Conservation (phyloP, 108 stramenopile genomes). For the Licmophora abbreviata region DNA sequence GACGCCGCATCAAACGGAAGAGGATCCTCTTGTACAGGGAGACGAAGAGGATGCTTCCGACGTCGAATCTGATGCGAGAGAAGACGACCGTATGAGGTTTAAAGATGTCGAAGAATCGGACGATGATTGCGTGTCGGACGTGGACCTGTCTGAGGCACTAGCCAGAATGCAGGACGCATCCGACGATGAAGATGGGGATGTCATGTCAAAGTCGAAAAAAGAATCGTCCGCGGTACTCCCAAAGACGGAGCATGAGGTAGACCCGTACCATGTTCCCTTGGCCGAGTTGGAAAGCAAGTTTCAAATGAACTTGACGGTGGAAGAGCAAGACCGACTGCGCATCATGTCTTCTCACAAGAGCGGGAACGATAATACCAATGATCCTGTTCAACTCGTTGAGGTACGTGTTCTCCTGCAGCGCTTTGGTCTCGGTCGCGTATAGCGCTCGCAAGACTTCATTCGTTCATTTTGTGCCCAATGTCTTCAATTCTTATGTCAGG, state of each 20-base stretch:
- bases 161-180: conserved; percentile 6
- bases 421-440: too few species aligned
- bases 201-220: background rate
- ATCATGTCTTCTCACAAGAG: conserved; percentile 6
- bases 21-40: too few species aligned
- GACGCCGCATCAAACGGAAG: too few species aligned
- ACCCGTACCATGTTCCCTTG: conserved; percentile 51
- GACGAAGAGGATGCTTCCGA: too few species aligned
- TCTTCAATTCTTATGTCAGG: conserved; percentile 23
- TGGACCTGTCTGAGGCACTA: conserved; percentile 14
- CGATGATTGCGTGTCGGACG: conserved; percentile 5
- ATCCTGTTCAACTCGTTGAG: too few species aligned
- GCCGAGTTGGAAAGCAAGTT: conserved; percentile 42
- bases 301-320: conserved; percentile 23
- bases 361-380: too few species aligned
- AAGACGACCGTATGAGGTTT: background rate
- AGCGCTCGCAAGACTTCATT: too few species aligned
- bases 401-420: too few species aligned
- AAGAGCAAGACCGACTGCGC: background rate
- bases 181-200: conserved; percentile 10
- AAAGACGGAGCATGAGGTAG: conserved; percentile 68
- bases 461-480: too few species aligned
- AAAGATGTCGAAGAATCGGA: conserved; percentile 6
- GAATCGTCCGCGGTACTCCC: conserved; percentile 8
- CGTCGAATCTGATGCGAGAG: background rate